These are phyloP conservation scores for Sisymbrium altissimum DNA, from an alignment of 345 rosid species.

Conservation along the genomic window DNA sequence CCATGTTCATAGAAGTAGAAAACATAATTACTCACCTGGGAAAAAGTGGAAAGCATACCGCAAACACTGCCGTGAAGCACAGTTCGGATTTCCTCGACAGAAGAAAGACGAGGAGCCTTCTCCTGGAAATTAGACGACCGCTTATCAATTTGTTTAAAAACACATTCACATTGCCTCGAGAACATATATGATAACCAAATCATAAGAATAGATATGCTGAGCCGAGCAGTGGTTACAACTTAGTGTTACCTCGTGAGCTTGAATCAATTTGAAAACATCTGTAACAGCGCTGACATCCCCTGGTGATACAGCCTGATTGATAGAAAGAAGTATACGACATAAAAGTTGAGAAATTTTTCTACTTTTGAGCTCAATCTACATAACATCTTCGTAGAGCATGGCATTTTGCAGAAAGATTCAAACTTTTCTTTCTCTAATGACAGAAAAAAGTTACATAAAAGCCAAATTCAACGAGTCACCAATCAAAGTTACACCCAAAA, in stretches of 20 bases:
- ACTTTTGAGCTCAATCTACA: not conserved
- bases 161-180: not conserved
- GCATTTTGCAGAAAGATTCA: not conserved
- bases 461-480: not conserved
- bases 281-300: constrained; percentile 49
- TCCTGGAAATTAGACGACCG: constrained; percentile 44
- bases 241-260: constrained; percentile 66
- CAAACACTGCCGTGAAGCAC: constrained; percentile 55
- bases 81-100: constrained; percentile 72
- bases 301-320: constrained; percentile 49
- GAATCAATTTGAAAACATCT: constrained; percentile 66
- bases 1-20: not conserved
- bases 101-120: constrained; percentile 78
- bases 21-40: constrained; percentile 52
- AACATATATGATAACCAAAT: not conserved
- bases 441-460: not conserved
- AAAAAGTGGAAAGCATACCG: constrained; percentile 80
- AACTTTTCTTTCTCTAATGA: not conserved
- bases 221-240: not conserved
- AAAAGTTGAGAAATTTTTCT: constrained; percentile 1
- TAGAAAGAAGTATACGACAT: not conserved
- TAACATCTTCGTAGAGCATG: not conserved
- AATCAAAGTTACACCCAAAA: not conserved
- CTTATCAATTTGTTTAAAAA: not conserved
- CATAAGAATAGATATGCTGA: not conserved